Conservation (phyloP, 495 filamentous ascomycete species). For the Penicillium dipodomyicola region DNA sequence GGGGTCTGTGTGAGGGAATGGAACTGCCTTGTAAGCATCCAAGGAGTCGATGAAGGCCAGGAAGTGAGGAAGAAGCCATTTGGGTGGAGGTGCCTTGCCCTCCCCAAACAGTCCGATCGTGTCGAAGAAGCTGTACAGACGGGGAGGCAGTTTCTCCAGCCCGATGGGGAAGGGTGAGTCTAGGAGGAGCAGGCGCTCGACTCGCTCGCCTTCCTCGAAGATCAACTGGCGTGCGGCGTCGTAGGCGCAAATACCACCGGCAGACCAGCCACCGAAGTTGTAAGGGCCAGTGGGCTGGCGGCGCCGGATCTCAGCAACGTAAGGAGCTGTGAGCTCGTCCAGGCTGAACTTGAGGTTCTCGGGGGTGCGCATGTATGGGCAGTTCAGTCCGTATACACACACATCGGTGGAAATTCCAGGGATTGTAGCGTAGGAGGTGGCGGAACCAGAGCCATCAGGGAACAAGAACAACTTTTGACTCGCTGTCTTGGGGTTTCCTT, state of each 20-base stretch:
- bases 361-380: constrained; percentile 63
- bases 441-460: constrained; percentile 52
- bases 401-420: constrained; percentile 54
- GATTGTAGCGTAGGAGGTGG: constrained; percentile 61
- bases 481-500: constrained; percentile 46
- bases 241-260: constrained; percentile 85
- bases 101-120: constrained; percentile 78
- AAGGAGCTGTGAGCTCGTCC: constrained; percentile 55
- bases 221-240: constrained; percentile 74
- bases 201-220: constrained; percentile 60
- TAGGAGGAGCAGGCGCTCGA: constrained; percentile 75
- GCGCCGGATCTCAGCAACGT: constrained; percentile 64
- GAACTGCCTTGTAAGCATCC: constrained; percentile 63
- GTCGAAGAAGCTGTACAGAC: constrained; percentile 77
- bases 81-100: constrained; percentile 59
- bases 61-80: constrained; percentile 86
- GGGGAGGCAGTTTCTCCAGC: constrained; percentile 72
- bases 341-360: constrained; percentile 55
- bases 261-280: constrained; percentile 73
- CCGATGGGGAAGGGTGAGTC: constrained; percentile 78
- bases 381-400: constrained; percentile 62
- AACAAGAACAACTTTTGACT: constrained; percentile 48
- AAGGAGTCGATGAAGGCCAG: constrained; percentile 70
- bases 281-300: constrained; percentile 73
- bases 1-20: constrained; percentile 36